A percentile compares a stretch with the other conserved stretches of the same genome.
Conservation (phyloP, 129 eudicot species). For the Mikania micrantha region DNA sequence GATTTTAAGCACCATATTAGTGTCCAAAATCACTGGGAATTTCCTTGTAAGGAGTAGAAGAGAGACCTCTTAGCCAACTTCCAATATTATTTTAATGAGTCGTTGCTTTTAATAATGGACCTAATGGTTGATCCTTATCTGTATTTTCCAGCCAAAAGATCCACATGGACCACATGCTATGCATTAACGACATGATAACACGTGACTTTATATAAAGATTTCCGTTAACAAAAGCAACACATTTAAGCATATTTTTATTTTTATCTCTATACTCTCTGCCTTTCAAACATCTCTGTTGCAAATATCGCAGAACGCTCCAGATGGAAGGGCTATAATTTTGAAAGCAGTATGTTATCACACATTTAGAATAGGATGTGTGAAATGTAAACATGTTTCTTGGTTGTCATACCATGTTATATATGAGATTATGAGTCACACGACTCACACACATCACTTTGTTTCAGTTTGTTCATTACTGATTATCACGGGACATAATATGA, state of each 20-base stretch:
- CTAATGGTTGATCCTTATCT: neutral
- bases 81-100: neutral
- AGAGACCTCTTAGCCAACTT: neutral
- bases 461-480: neutral
- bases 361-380: slow-evolving; percentile 4
- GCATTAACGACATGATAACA: slow-evolving; percentile 2
- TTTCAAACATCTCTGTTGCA: neutral
- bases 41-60: neutral
- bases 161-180: neutral
- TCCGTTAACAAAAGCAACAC: neutral
- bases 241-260: neutral
- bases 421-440: neutral
- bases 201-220: neutral
- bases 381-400: slow-evolving; percentile 6
- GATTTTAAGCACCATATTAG: no score
- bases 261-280: neutral
- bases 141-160: neutral
- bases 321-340: neutral
- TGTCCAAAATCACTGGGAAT: neutral
- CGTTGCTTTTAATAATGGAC: neutral
- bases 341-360: slow-evolving; percentile 2
- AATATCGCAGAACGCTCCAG: slow-evolving; percentile 4
- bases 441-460: neutral
- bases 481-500: neutral
- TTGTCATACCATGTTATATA: neutral